Conservation (phyloP, 805 yeast genomes). For the Candida maltosa region DNA sequence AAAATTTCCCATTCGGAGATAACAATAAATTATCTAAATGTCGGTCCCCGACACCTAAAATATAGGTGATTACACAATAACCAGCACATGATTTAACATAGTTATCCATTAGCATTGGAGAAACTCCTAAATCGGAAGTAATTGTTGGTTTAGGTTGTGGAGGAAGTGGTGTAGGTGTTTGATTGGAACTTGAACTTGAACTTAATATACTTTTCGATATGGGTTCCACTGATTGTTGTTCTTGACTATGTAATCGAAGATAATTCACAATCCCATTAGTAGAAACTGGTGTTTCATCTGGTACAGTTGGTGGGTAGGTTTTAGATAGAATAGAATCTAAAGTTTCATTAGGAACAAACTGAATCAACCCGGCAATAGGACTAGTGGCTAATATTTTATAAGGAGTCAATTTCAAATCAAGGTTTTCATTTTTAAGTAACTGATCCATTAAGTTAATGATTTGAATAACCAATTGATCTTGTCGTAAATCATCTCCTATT, state of each 20-base stretch:
- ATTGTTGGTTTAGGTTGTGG: conserved; percentile 27
- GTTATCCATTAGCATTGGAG: conserved; percentile 79
- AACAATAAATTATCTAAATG: conserved; percentile 87
- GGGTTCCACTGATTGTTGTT: conserved; percentile 21
- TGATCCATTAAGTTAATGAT: conserved; percentile 89
- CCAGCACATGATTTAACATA: conserved; percentile 96
- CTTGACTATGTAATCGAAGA: conserved; percentile 53
- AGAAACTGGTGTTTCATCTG: conserved; percentile 4
- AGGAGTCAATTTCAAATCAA: conserved; percentile 84
- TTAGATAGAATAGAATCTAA: conserved; percentile 68
- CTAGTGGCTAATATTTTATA: conserved; percentile 89
- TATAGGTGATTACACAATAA: conserved; percentile 91
- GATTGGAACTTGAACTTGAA: conserved; percentile 8
- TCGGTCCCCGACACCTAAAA: conserved; percentile 95
- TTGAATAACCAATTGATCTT: conserved; percentile 95
- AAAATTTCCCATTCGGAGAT: conserved; percentile 78
- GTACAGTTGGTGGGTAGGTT: conserved; percentile 11
- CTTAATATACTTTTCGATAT: conserved; percentile 20
- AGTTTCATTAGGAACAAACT: conserved; percentile 92
- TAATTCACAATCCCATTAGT: conserved; percentile 74
- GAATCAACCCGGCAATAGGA: conserved; percentile 86
- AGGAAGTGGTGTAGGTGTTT: conserved; percentile 9
- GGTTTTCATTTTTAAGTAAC: conserved; percentile 80
- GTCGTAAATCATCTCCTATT: conserved; percentile 92
- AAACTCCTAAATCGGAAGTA: conserved; percentile 44